Conservation (phyloP, 768 basidiomycete genomes). For the Lactarius hengduanensis region DNA sequence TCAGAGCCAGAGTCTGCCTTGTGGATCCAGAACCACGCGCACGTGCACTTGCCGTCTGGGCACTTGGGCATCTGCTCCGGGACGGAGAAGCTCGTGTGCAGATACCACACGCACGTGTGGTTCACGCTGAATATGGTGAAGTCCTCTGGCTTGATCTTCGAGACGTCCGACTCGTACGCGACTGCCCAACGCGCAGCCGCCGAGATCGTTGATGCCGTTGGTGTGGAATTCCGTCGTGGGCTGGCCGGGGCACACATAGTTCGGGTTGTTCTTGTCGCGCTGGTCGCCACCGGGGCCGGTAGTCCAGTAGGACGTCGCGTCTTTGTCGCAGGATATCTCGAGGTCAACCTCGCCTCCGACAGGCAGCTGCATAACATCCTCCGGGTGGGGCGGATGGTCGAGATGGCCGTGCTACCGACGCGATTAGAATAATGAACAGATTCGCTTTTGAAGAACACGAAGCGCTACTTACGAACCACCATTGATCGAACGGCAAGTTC, state of each 20-base stretch:
- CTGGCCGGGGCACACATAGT: slow-evolving; percentile 32
- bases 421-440: background rate
- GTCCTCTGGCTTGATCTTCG: slow-evolving; percentile 41
- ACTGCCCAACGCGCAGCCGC: slow-evolving; percentile 45
- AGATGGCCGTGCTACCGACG: slow-evolving; percentile 35
- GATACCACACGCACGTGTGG: slow-evolving; percentile 43
- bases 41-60: slow-evolving; percentile 44
- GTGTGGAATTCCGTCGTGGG: slow-evolving; percentile 35
- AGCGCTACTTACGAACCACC: slow-evolving; percentile 40
- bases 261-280: slow-evolving; percentile 22
- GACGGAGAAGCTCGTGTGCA: slow-evolving; percentile 42
- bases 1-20: slow-evolving; percentile 36
- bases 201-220: slow-evolving; percentile 34
- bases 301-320: slow-evolving; percentile 32
- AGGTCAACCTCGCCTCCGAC: slow-evolving; percentile 31
- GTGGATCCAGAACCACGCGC: slow-evolving; percentile 46
- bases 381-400: slow-evolving; percentile 34
- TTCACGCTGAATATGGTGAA: slow-evolving; percentile 45
- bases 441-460: background rate
- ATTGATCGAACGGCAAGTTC: slow-evolving; percentile 33
- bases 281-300: slow-evolving; percentile 32
- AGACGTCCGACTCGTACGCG: slow-evolving; percentile 42
- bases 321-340: slow-evolving; percentile 39
- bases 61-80: slow-evolving; percentile 46
- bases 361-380: slow-evolving; percentile 37